phyloP scores from a whole-genome alignment of 2,329 filamentous ascomycete species.

The Nemania abortiva region DNA sequence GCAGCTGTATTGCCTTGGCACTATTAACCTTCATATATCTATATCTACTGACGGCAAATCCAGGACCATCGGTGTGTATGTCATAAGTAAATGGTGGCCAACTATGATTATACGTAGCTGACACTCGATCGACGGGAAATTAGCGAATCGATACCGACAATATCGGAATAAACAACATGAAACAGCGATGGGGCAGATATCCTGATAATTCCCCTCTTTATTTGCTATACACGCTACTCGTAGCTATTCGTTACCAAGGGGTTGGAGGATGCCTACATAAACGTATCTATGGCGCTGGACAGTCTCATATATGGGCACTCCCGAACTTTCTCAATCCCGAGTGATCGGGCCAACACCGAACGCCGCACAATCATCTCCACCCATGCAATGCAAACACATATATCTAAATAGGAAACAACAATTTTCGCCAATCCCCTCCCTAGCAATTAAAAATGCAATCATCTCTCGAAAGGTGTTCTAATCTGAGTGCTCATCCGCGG shows the following conservation, averaged over 20 bases:
- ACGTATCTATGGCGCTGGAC: neutral
- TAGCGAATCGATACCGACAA: neutral
- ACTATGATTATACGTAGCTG: too few relatives aligned
- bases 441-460: neutral
- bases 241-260: neutral
- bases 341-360: slow-evolving; percentile 1
- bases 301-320: neutral
- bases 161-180: neutral
- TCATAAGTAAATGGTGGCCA: too few relatives aligned
- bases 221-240: slow-evolving; percentile 5
- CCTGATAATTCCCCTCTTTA: neutral
- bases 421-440: neutral
- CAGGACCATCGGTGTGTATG: too few relatives aligned
- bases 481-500: slow-evolving; percentile 55
- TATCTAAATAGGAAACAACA: slow-evolving; percentile 2
- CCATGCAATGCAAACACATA: slow-evolving; percentile 6
- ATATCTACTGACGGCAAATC: too few relatives aligned
- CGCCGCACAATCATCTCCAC: neutral
- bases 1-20: too few relatives aligned
- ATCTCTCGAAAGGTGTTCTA: slow-evolving; percentile 27
- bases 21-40: too few relatives aligned
- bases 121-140: neutral
- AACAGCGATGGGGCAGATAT: neutral
- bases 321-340: neutral
- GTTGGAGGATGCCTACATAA: neutral